These are phyloP conservation scores for Adansonia madagascariensis DNA, from an alignment of 441 rosid species.

Conservation along the genomic window DNA sequence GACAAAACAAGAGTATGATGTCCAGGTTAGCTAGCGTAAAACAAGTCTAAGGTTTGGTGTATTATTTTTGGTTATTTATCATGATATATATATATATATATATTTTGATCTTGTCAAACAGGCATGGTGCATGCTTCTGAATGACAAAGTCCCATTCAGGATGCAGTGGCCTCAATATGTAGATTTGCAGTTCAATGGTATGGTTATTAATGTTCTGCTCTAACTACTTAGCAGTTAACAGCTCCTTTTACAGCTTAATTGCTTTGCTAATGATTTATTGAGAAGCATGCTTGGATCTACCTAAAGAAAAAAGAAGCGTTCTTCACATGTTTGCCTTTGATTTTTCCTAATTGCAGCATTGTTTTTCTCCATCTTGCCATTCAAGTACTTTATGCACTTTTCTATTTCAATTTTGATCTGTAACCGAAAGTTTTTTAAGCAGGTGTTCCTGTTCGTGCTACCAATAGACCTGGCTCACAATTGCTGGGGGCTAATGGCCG, in stretches of 20 bases:
- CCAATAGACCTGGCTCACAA: conserved; percentile 88
- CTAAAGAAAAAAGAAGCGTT: not conserved
- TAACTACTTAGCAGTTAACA: not conserved
- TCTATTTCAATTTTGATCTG: conserved; percentile 5
- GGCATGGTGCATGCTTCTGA: conserved; percentile 99
- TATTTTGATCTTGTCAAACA: conserved; percentile 36
- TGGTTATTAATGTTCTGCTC: conserved; percentile 31
- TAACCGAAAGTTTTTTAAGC: conserved; percentile 13
- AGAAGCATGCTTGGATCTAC: not conserved
- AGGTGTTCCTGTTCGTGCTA: conserved; percentile 76
- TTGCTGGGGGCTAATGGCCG: conserved; percentile 93
- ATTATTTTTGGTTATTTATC: conserved; percentile 11
- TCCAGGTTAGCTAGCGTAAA: conserved; percentile 66
- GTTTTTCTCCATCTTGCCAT: not conserved
- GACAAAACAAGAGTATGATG: conserved; percentile 71
- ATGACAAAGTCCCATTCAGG: conserved; percentile 93
- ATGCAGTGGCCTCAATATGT: conserved; percentile 98
- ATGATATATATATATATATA: conserved; percentile 22
- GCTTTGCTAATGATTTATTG: not conserved
- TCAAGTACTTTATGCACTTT: not conserved
- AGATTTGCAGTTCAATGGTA: conserved; percentile 96
- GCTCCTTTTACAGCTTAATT: conserved; percentile 1
- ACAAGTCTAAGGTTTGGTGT: not conserved
- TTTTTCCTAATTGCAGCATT: not conserved
- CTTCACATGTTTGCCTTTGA: not conserved